These are phyloP conservation scores for Euptelea pleiosperma DNA, from an alignment of 164 flowering plant species.

Conservation along the genomic window DNA sequence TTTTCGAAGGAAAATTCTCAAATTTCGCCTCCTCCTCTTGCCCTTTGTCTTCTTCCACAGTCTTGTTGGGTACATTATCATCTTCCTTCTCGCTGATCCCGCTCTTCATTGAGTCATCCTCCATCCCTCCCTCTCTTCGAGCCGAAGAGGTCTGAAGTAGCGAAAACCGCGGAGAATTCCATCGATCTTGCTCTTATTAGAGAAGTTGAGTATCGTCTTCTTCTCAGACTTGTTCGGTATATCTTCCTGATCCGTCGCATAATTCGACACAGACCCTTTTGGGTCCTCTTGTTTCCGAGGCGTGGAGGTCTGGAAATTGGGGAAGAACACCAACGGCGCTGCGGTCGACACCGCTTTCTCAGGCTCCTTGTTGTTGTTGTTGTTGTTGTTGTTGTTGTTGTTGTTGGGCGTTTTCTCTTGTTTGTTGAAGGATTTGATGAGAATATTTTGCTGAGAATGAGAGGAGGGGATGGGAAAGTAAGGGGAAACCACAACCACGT, in stretches of 20 bases:
- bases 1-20: background rate
- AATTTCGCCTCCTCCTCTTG: background rate
- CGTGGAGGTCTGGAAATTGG: conserved; percentile 2
- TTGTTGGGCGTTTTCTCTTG: too few species aligned
- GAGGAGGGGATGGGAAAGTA: too few species aligned
- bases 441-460: too few species aligned
- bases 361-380: background rate
- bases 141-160: background rate
- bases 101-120: background rate
- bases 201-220: too few species aligned
- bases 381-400: too few species aligned
- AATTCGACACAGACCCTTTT: background rate
- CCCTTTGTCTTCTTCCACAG: too few species aligned
- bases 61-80: too few species aligned
- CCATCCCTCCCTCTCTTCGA: background rate
- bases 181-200: background rate
- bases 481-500: too few species aligned
- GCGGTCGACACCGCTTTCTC: background rate
- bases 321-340: too few species aligned
- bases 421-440: too few species aligned
- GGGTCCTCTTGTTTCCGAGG: conserved; percentile 9
- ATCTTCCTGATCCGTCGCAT: background rate
- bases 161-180: too few species aligned
- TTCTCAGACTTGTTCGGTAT: background rate
- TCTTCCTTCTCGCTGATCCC: too few species aligned